Conservation (phyloP, 2,329 filamentous ascomycete species). For the Alternaria consortialis region DNA sequence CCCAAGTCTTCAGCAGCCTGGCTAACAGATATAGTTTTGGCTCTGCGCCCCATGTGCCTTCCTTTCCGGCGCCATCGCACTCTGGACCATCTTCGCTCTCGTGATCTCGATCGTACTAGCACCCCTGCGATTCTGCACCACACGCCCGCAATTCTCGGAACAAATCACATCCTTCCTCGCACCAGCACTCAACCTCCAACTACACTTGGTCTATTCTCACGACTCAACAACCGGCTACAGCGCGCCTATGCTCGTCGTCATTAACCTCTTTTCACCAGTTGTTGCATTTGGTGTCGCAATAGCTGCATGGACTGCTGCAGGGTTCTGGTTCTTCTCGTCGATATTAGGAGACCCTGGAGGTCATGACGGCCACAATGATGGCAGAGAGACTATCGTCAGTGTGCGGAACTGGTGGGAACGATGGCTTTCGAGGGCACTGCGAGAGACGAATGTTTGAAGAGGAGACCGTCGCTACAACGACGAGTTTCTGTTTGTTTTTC, state of each 20-base stretch:
- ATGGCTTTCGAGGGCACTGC: constrained; percentile 59
- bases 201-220: constrained; percentile 58
- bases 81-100: constrained; percentile 62
- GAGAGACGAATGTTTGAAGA: constrained; percentile 18
- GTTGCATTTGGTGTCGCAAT: constrained; percentile 65
- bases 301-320: constrained; percentile 66
- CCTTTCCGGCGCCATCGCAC: constrained; percentile 61
- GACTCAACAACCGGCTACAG: constrained; percentile 50
- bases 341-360: constrained; percentile 70
- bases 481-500: constrained; percentile 9
- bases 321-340: constrained; percentile 69
- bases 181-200: constrained; percentile 62
- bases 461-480: neutral
- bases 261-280: constrained; percentile 65
- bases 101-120: constrained; percentile 59
- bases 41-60: constrained; percentile 64
- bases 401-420: constrained; percentile 69
- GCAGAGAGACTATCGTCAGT: constrained; percentile 66
- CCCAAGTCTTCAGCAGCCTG: neutral
- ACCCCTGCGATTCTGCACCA: constrained; percentile 64
- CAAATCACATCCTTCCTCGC: constrained; percentile 63
- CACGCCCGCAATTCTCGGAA: constrained; percentile 57
- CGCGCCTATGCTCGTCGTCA: constrained; percentile 58
- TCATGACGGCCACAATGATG: constrained; percentile 67
- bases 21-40: constrained; percentile 56